Percentiles rank a stretch among this genome's conserved stretches.
Evolutionary conservation across 805 yeast species (phyloP).

Genomic region (Myxozyma lipomycoides): DNA sequence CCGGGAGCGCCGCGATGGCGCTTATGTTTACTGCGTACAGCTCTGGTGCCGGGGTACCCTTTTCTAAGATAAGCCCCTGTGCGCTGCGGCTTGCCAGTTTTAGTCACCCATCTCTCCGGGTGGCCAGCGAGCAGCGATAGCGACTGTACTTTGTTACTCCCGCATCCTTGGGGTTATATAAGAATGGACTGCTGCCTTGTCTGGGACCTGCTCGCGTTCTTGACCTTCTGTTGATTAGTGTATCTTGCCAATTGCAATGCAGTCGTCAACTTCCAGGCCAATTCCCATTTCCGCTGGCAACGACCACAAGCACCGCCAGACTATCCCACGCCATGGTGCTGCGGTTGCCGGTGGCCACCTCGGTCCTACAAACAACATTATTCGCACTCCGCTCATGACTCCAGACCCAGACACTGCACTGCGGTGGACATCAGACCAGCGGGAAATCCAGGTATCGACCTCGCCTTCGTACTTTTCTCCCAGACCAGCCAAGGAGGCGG

Average conservation of each 20-base stretch:
- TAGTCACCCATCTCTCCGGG: too few species aligned
- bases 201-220: too few species aligned
- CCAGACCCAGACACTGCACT: constrained; percentile 26
- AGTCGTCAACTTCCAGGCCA: background rate
- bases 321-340: background rate
- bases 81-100: too few species aligned
- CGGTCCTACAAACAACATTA: constrained; percentile 7
- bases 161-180: too few species aligned
- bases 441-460: background rate
- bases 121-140: too few species aligned
- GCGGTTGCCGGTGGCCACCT: background rate
- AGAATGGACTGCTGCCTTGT: too few species aligned
- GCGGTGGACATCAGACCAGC: constrained; percentile 5
- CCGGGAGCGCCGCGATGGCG: too few species aligned
- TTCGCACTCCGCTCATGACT: constrained; percentile 21
- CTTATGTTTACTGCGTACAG: too few species aligned
- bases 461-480: background rate
- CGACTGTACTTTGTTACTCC: too few species aligned
- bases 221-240: too few species aligned
- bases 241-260: background rate
- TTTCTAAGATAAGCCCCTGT: too few species aligned
- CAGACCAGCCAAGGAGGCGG: constrained; percentile 1
- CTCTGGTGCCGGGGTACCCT: too few species aligned
- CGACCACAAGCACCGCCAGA: background rate
- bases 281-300: background rate